These are phyloP conservation scores for Phalaenopsis hybrid DNA, from an alignment of 116 monocot species.

Conservation along the genomic window DNA sequence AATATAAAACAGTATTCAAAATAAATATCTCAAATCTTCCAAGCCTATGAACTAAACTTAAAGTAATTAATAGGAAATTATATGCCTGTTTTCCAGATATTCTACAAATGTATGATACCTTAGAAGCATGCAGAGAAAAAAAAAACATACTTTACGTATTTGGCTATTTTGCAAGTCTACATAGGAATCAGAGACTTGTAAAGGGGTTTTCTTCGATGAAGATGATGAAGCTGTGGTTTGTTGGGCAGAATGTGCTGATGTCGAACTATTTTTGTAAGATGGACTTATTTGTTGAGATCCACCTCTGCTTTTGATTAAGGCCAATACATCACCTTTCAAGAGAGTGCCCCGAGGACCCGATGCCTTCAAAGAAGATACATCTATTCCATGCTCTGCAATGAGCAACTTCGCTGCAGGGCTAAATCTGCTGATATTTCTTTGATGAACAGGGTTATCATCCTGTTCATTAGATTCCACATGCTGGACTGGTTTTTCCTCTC, in stretches of 20 bases:
- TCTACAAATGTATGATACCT: background rate
- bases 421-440: conserved; percentile 51
- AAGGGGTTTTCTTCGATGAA: conserved; percentile 14
- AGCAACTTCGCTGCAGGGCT: conserved; percentile 96
- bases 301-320: conserved; percentile 50
- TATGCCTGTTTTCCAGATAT: background rate
- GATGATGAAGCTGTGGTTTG: conserved; percentile 14
- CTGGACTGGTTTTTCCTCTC: conserved; percentile 30
- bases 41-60: background rate
- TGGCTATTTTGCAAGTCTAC: conserved; percentile 88
- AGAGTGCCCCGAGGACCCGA: conserved; percentile 94
- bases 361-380: conserved; percentile 65
- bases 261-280: conserved; percentile 27
- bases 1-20: background rate
- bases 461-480: conserved; percentile 21
- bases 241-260: conserved; percentile 16
- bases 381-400: conserved; percentile 66
- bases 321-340: conserved; percentile 86
- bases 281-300: conserved; percentile 27
- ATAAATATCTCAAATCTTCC: background rate
- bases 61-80: background rate
- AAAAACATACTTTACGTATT: conserved; percentile 73
- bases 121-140: conserved; percentile 1
- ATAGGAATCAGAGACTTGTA: conserved; percentile 19
- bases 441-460: conserved; percentile 15